phyloP scores from a whole-genome alignment of 139 green algal species.

The Desmodesmus armatus region DNA sequence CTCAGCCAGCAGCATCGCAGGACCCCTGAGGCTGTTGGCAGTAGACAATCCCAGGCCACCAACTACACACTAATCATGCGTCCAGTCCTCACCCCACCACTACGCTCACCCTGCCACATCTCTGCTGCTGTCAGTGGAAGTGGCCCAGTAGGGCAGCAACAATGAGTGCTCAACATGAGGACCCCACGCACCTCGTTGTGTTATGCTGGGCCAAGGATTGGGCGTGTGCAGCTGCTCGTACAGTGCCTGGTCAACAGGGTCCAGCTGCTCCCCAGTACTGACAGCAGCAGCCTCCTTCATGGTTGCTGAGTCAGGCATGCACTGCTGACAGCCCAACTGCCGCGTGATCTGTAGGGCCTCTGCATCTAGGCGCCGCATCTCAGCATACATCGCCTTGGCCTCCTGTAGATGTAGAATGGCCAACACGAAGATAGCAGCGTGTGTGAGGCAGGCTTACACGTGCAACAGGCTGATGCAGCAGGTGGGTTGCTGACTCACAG shows the following conservation, averaged over 20 bases:
- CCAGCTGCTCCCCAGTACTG: neutral
- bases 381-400: constrained; percentile 55
- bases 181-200: no score
- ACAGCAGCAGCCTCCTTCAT: neutral
- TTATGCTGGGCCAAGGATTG: neutral
- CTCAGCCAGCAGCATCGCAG: neutral
- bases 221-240: constrained; percentile 20
- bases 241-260: neutral
- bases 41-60: no score
- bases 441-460: no score
- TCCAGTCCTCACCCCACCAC: neutral
- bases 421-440: no score
- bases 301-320: neutral
- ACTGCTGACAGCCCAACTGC: constrained; percentile 36
- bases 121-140: neutral
- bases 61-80: no score
- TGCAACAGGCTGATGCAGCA: no score
- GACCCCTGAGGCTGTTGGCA: no score
- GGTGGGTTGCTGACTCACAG: no score
- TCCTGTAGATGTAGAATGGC: constrained; percentile 13
- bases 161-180: no score
- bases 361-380: constrained; percentile 63
- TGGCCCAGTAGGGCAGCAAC: no score
- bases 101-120: neutral
- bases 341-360: constrained; percentile 44